Conservation (phyloP, 345 rosid species). For the Euphorbia pulcherrima region DNA sequence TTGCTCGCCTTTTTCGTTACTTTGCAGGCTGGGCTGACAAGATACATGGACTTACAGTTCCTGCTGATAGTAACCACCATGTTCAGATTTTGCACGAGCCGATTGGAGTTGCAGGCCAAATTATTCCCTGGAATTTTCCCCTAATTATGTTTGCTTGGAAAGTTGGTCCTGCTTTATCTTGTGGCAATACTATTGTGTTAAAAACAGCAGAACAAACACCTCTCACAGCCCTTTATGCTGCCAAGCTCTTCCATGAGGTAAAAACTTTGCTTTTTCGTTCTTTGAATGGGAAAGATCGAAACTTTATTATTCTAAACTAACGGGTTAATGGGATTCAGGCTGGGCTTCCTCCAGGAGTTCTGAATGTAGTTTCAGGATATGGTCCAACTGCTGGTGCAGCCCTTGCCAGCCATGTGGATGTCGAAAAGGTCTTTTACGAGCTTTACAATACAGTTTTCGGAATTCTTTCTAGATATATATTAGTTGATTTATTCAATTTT, state of each 20-base stretch:
- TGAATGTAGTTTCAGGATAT: slow-evolving; percentile 76
- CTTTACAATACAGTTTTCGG: neutral
- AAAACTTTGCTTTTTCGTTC: neutral
- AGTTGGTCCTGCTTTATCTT: slow-evolving; percentile 33
- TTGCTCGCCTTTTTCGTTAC: slow-evolving; percentile 57
- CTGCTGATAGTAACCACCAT: slow-evolving; percentile 20
- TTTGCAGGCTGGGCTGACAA: slow-evolving; percentile 79
- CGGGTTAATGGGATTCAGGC: slow-evolving; percentile 45
- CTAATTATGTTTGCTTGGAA: slow-evolving; percentile 30
- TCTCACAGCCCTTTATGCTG: slow-evolving; percentile 27
- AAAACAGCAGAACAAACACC: slow-evolving; percentile 36
- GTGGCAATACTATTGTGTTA: slow-evolving; percentile 26
- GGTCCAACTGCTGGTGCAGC: slow-evolving; percentile 89
- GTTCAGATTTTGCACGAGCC: slow-evolving; percentile 27
- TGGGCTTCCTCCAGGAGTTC: slow-evolving; percentile 88
- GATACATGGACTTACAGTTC: slow-evolving; percentile 28
- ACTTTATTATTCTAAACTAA: neutral
- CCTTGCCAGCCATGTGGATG: slow-evolving; percentile 85
- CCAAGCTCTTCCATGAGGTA: slow-evolving; percentile 24
- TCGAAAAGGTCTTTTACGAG: slow-evolving; percentile 49
- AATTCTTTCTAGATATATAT: no score
- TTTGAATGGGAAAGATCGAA: neutral
- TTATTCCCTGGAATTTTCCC: slow-evolving; percentile 34
- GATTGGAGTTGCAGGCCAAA: slow-evolving; percentile 32
- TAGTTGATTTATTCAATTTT: no score